Base-by-base conservation (phyloP, 306 rosid species). In the Comarum palustre region DNA sequence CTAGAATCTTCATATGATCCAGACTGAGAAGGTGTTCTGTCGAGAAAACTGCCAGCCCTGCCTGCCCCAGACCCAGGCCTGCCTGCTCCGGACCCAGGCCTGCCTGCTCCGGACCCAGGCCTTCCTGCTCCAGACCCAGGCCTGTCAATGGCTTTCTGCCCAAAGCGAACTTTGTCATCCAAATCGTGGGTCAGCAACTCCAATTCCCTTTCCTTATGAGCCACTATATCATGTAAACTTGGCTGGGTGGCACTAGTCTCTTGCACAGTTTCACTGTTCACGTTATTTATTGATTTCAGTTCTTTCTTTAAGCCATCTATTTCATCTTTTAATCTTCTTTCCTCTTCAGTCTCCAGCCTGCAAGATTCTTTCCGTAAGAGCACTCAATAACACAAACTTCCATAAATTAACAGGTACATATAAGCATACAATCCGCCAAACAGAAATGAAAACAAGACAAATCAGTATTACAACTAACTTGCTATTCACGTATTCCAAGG, bases 81-180 rank as follows among this genome's bases (percentile, higher is more conserved):
- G 17, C 97, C 92, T 19, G 90, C 86, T 14, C 87, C 86, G 15
- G 99, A 94, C 48, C 97, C 92, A 0, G 97, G 97, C 84, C 97
- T 85, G 17, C 97, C 92, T 15, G 90, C 85, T 24, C 86, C 86
- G 8, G 99, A 91, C 39, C 79, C 72, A 73, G 72, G 51, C 65
- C 74, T 36, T 0, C 95, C 92, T 12, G 90, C 86, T 22, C 87
- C 86, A 14, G 98, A 94, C 42, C 97, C 92, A 1, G 97, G 97
- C 85, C 97, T 84, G 22, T 94, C 99, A 59, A 84, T 34, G 8
- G 90, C 91, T 82, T 90, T 94, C 91, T 85, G 97, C 48, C 94
- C 97, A 78, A 94, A 91, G 25, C 99, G 97, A 75, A 91, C 85
- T 86, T 91, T 91, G 77, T 87, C 97, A 82, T 94, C 90, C 83